phyloP scores from a whole-genome alignment of 139 green algal species.

The Asterochloris erici region DNA sequence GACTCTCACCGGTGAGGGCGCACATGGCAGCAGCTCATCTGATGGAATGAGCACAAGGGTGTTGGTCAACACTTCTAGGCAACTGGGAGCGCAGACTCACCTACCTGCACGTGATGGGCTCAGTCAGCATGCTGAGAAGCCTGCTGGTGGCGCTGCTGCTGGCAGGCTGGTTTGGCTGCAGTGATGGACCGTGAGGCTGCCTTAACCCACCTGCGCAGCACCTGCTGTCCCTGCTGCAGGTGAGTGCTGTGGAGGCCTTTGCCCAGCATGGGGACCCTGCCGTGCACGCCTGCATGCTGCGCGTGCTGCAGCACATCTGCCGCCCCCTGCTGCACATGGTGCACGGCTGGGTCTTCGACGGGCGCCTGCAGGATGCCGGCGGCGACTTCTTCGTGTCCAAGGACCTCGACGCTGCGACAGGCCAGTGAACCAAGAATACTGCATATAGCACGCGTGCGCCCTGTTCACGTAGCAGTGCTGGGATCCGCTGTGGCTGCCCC shows the following conservation, averaged over 20 bases:
- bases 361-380: constrained; percentile 66
- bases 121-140: neutral
- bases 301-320: constrained; percentile 66
- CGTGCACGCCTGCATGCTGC: constrained; percentile 42
- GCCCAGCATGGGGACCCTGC: constrained; percentile 78
- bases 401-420: constrained; percentile 16
- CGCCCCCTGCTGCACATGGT: constrained; percentile 84
- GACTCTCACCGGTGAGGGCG: too few relatives aligned
- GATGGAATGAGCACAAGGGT: too few relatives aligned
- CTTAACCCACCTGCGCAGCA: neutral
- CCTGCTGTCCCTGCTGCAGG: neutral
- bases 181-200: neutral
- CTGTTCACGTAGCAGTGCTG: too few relatives aligned
- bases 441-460: too few relatives aligned
- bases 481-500: too few relatives aligned
- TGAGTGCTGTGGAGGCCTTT: constrained; percentile 48
- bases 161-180: neutral
- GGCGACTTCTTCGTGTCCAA: constrained; percentile 83
- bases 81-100: neutral
- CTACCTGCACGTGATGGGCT: neutral
- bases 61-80: neutral
- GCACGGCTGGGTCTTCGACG: constrained; percentile 80
- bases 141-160: neutral
- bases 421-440: constrained; percentile 31
- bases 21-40: too few relatives aligned